Evolutionary conservation across 257 asterid genomes (phyloP).

Genomic region (Solanum sitiens): DNA sequence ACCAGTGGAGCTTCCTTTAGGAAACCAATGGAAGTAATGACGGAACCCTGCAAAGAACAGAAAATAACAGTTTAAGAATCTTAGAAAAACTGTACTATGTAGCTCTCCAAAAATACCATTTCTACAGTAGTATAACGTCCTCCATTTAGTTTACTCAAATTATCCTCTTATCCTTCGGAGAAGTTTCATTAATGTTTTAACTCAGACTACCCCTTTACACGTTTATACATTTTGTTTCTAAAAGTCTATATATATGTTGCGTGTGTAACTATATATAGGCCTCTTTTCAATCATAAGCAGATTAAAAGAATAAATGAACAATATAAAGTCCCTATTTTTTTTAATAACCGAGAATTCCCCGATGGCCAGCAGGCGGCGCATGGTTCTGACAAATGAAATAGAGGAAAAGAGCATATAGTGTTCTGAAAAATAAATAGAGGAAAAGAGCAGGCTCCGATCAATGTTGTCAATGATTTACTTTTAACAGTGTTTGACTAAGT

Average conservation of each 20-base stretch:
- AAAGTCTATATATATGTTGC: neutral
- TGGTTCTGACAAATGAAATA: neutral
- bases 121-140: neutral
- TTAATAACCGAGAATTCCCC: neutral
- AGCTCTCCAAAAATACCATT: neutral
- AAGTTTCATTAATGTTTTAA: neutral
- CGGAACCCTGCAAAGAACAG: slow-evolving; percentile 44
- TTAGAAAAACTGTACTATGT: neutral
- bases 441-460: neutral
- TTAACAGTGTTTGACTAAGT: neutral
- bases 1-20: slow-evolving; percentile 86
- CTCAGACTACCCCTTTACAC: neutral
- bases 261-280: neutral
- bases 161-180: neutral
- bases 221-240: neutral
- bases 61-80: neutral
- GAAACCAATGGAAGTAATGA: slow-evolving; percentile 77
- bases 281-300: neutral
- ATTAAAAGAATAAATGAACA: neutral
- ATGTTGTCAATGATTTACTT: neutral
- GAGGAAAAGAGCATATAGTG: neutral
- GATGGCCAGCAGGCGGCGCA: neutral
- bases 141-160: neutral
- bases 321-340: neutral
- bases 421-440: neutral